Conservation (phyloP, 768 basidiomycete genomes). For the Tulasnella sp. region DNA sequence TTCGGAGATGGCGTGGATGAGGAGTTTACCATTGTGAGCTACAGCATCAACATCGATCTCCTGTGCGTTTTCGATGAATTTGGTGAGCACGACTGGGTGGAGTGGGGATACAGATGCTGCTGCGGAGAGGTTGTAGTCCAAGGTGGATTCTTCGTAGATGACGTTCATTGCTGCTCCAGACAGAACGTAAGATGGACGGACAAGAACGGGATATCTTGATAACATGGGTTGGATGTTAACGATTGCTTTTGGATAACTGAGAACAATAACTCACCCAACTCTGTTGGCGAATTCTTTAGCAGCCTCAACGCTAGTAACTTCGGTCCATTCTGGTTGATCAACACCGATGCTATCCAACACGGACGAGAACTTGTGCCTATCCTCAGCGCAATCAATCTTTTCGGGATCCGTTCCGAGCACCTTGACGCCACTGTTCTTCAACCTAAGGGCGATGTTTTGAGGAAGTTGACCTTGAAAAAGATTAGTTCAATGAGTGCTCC, state of each 20-base stretch:
- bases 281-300: constrained; percentile 83
- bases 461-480: constrained; percentile 69
- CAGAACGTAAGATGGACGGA: constrained; percentile 95
- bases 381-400: constrained; percentile 93
- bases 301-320: constrained; percentile 74
- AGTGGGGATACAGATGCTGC: constrained; percentile 92
- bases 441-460: constrained; percentile 93
- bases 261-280: constrained; percentile 46
- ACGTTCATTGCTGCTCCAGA: constrained; percentile 99
- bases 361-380: constrained; percentile 97
- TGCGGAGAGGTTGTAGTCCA: constrained; percentile 91
- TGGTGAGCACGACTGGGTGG: constrained; percentile 96
- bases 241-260: not conserved
- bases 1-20: constrained; percentile 93
- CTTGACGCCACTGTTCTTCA: constrained; percentile 80
- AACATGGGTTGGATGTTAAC: not conserved
- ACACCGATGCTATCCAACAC: constrained; percentile 90
- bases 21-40: constrained; percentile 78
- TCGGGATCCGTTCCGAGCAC: constrained; percentile 93
- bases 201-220: constrained; percentile 82
- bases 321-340: constrained; percentile 94
- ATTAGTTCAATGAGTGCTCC: constrained; percentile 8
- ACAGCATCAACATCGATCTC: constrained; percentile 98
- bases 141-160: constrained; percentile 75
- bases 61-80: constrained; percentile 96